Conservation (phyloP, 768 basidiomycete genomes). For the Suillus plorans region DNA sequence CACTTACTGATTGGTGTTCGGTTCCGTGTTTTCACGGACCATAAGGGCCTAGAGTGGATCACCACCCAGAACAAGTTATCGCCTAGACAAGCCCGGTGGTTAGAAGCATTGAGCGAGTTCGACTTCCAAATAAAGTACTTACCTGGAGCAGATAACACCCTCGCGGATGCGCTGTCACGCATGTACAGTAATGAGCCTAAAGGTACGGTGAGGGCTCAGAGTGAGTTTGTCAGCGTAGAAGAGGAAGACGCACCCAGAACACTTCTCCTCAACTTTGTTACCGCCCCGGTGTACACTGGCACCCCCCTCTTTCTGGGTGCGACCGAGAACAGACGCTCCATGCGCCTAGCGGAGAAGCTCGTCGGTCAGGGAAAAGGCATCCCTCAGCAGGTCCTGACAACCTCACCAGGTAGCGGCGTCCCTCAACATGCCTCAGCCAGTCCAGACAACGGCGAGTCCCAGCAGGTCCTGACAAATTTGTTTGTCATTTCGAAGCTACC, state of each 20-base stretch:
- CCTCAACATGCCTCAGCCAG: too few species aligned
- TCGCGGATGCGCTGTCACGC: slow-evolving; percentile 27
- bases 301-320: too few species aligned
- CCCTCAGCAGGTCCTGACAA: too few species aligned
- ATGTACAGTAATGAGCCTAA: slow-evolving; percentile 24
- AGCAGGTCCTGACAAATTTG: too few species aligned
- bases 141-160: slow-evolving; percentile 14
- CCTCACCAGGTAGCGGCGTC: too few species aligned
- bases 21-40: slow-evolving; percentile 26
- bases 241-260: slow-evolving; percentile 8
- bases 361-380: too few species aligned
- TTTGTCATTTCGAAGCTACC: too few species aligned
- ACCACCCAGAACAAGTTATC: slow-evolving; percentile 16
- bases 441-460: too few species aligned
- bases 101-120: slow-evolving; percentile 28
- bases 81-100: slow-evolving; percentile 22
- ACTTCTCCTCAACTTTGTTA: slow-evolving; percentile 3
- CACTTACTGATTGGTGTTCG: slow-evolving; percentile 20
- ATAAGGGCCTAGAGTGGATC: slow-evolving; percentile 30
- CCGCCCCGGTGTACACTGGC: not conserved
- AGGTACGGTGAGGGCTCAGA: not conserved
- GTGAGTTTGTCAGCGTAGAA: slow-evolving; percentile 23
- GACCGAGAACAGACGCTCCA: too few species aligned
- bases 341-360: too few species aligned
- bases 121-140: slow-evolving; percentile 26